phyloP scores from a whole-genome alignment of 192 early-diverging fungal genomes.

The Coemansia sp. region DNA sequence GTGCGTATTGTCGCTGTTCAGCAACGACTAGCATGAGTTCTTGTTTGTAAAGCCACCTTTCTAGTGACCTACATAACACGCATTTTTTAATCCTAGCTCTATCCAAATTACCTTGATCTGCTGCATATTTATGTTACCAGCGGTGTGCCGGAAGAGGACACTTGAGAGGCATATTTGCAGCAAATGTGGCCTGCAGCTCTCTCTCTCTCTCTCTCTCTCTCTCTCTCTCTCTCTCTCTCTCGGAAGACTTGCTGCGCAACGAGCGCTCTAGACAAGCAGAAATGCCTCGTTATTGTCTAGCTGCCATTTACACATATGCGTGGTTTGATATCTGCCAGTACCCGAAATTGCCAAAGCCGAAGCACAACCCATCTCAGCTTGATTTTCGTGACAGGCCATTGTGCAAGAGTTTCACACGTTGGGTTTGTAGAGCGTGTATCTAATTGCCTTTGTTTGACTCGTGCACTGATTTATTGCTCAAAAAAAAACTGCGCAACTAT shows the following conservation, averaged over 20 bases:
- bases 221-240: background rate
- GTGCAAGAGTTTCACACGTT: background rate
- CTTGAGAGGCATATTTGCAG: background rate
- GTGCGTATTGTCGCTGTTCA: constrained; percentile 68
- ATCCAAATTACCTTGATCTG: background rate
- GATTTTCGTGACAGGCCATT: background rate
- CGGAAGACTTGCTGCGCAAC: background rate
- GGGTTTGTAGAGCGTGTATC: background rate
- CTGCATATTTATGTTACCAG: background rate
- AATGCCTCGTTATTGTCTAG: background rate
- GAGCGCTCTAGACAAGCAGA: background rate
- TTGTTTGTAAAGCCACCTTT: background rate
- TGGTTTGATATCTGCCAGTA: background rate
- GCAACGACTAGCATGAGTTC: constrained; percentile 56
- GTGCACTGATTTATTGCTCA: background rate
- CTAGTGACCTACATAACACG: background rate
- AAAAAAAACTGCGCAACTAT: background rate
- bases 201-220: no score
- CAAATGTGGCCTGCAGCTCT: background rate
- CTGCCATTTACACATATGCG: background rate
- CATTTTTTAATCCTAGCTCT: background rate
- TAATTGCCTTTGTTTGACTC: background rate
- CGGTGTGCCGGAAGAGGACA: background rate
- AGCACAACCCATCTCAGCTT: background rate
- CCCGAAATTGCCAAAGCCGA: background rate